Conservation (phyloP, 2,329 filamentous ascomycete species). For the Parafenestella ontariensis region DNA sequence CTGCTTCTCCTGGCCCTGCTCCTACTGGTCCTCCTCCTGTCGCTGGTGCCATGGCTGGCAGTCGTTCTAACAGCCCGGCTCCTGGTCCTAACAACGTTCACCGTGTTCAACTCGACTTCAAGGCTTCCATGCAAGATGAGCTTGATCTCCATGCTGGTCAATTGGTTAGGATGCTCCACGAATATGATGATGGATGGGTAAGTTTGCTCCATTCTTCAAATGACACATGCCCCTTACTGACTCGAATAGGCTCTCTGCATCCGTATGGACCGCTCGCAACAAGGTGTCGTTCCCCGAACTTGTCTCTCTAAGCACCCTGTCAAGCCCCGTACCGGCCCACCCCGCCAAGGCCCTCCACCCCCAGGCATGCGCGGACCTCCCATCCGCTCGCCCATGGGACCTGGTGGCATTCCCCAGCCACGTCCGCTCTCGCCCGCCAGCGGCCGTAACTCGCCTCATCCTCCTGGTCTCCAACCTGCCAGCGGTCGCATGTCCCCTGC, state of each 20-base stretch:
- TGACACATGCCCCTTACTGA: conserved; percentile 19
- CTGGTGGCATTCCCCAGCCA: conserved; percentile 40
- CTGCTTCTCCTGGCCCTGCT: conserved; percentile 58
- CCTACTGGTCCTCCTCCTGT: conserved; percentile 49
- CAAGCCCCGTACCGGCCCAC: conserved; percentile 73
- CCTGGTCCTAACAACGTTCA: conserved; percentile 70
- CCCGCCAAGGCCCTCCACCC: conserved; percentile 61
- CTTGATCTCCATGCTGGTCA: conserved; percentile 81
- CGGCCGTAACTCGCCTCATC: conserved; percentile 58
- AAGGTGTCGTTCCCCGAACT: conserved; percentile 92
- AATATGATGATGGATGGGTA: conserved; percentile 99
- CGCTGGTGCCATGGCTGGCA: conserved; percentile 66
- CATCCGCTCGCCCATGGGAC: conserved; percentile 39
- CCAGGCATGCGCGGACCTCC: conserved; percentile 43
- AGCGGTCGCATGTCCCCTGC: conserved; percentile 39
- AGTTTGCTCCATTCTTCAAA: conserved; percentile 48
- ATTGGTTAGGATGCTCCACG: conserved; percentile 86
- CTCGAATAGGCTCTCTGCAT: conserved; percentile 79
- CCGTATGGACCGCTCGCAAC: conserved; percentile 84
- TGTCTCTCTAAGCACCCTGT: conserved; percentile 92
- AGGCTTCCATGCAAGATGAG: conserved; percentile 91
- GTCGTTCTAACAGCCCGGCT: conserved; percentile 66
- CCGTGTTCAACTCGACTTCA: conserved; percentile 93
- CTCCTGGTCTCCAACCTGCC: conserved; percentile 52
- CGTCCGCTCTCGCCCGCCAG: conserved; percentile 55